Percentiles rank a stretch among this genome's conserved stretches.
Conservation (phyloP, 208 protist genomes). For the Wallacemonas sp. region DNA sequence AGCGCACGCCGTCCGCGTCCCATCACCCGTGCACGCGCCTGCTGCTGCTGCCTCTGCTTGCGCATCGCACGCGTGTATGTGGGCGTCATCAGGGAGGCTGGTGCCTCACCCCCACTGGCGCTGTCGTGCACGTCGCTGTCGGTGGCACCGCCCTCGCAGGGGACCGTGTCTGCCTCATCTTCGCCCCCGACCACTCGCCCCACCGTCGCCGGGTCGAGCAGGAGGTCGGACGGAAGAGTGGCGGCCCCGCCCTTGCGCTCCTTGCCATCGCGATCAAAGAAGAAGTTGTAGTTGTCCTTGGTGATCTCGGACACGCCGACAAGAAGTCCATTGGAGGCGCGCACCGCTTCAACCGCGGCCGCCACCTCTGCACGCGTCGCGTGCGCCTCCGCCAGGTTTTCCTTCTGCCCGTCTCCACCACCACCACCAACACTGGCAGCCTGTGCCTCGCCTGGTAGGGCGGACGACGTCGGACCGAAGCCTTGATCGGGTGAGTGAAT, state of each 20-base stretch:
- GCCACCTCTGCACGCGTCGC: neutral
- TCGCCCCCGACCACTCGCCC: neutral
- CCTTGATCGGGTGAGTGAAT: neutral
- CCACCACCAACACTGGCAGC: no score
- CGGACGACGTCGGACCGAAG: no score
- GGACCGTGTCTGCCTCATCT: no score
- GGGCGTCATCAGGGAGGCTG: no score
- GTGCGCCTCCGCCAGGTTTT: neutral
- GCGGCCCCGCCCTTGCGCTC: neutral
- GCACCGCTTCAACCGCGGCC: neutral
- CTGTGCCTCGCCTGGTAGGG: no score
- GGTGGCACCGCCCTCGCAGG: neutral
- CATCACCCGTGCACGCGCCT: neutral
- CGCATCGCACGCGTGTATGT: conserved; percentile 19
- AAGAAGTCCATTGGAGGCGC: conserved; percentile 14
- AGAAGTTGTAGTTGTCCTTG: conserved; percentile 37
- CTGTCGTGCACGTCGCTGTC: no score
- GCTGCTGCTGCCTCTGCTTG: conserved; percentile 3
- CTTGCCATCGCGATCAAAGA: conserved; percentile 28
- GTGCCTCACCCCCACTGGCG: no score
- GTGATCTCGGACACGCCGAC: conserved; percentile 28
- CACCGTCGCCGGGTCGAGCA: neutral
- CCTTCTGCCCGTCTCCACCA: no score
- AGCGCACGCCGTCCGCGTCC: conserved; percentile 10
- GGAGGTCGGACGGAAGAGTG: neutral